Evolutionary conservation across 2,329 filamentous ascomycete genomes (phyloP), one percentile per base, ranked within the genome.

Genomic region (Mycocentrospora acerina): DNA sequence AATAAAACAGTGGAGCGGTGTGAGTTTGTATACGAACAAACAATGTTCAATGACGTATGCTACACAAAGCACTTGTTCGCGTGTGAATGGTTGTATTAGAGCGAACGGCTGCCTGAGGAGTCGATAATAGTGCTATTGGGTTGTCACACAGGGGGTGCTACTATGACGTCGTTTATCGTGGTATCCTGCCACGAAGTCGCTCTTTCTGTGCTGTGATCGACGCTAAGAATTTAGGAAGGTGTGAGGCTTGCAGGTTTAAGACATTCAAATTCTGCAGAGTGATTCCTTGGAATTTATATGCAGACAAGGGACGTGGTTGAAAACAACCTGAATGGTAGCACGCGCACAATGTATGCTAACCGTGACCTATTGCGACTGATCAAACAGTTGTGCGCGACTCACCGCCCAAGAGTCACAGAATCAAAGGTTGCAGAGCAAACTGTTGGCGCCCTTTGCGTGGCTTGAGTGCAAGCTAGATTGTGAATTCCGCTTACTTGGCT

Each of bases 121-220:
- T 29, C 11, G 29, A 32, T 14, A 29, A 35, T 17, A 34, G 28
- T 29, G 32, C 27, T 24, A 31, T 13, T 35, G 29, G 16, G 22
- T 22, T 22, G 19, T 22, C 19, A 9, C 9, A 22, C 19, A 22
- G 19, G 19, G 19, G 19, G 9, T 22, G 19, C 19, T 16, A 40
- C 32, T 29, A 53, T 60, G 56, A 60, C 53, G 57, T 49, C 35
- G 36, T 22, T 22, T 22, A 22, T 22, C 5, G 5, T 22, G 44
- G 37, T n/a, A n/a, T n/a, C n/a, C n/a, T n/a, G n/a, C n/a, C n/a
- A 13, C 37, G 28, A n/a, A 33, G 32, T 38, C 31, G 46, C 51
- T 57, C 43, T 42, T 57, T 56, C 42, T 37, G 53, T 42, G 38
- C 29, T 44, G 42, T 47, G 60, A 60, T 61, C 53, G 52, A 48